phyloP scores from a whole-genome alignment of 805 yeast genomes.

The Grigorovia yakushimaensis region DNA sequence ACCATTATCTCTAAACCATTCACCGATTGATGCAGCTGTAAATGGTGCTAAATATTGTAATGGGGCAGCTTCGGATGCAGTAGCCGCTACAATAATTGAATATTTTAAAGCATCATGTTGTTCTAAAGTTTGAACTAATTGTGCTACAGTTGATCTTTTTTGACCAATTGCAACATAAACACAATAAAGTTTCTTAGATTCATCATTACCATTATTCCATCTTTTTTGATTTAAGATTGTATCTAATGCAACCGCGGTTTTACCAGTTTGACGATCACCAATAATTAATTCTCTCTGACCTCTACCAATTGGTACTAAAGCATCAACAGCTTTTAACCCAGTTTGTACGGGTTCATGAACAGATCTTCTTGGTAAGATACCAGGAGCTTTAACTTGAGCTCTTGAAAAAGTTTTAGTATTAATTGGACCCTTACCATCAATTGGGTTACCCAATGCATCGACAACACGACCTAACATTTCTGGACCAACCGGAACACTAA shows the following conservation, averaged over 20 bases:
- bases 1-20: conserved; percentile 99
- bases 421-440: conserved; percentile 99
- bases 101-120: conserved; percentile 96
- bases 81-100: conserved; percentile 97
- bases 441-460: conserved; percentile 98
- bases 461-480: conserved; percentile 97
- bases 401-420: conserved; percentile 74
- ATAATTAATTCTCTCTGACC: conserved; percentile 99
- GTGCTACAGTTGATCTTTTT: conserved; percentile 99
- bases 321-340: conserved; percentile 98
- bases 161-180: conserved; percentile 99
- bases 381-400: conserved; percentile 99
- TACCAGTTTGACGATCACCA: conserved; percentile 99
- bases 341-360: conserved; percentile 99
- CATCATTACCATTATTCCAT: conserved; percentile 94
- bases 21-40: conserved; percentile 99
- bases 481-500: conserved; percentile 98
- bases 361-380: conserved; percentile 98
- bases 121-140: conserved; percentile 97
- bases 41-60: conserved; percentile 99
- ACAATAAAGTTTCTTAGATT: conserved; percentile 97
- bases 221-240: conserved; percentile 98
- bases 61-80: conserved; percentile 99
- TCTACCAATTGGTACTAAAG: conserved; percentile 99
- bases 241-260: conserved; percentile 98